Percentiles rank a stretch among this genome's conserved stretches.
phyloP scores from a whole-genome alignment of 768 basidiomycete species.

The Leccinum barrowsii region DNA sequence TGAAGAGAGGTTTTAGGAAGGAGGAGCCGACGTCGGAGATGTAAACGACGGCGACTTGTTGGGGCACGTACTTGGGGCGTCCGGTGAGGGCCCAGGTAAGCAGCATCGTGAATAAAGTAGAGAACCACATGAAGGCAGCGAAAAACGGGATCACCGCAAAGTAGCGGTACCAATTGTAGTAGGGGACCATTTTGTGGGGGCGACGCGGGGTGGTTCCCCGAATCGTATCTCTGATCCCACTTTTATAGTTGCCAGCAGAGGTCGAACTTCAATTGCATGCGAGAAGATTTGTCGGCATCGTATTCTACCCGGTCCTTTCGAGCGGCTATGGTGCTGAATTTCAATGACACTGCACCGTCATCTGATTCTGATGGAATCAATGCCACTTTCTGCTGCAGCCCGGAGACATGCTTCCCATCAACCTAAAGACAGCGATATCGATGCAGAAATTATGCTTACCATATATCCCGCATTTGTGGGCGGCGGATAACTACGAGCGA shows the following conservation, averaged over 20 bases:
- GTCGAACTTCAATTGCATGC: background rate
- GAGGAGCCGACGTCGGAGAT: conserved; percentile 79
- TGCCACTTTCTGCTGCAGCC: background rate
- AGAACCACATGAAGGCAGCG: conserved; percentile 63
- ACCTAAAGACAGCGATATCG: background rate
- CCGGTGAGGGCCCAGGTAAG: conserved; percentile 70
- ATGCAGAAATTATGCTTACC: background rate
- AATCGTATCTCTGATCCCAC: background rate
- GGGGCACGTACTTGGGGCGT: conserved; percentile 46
- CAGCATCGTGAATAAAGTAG: conserved; percentile 67
- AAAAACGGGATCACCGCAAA: conserved; percentile 67
- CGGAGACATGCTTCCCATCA: background rate
- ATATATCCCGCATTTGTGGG: too few species aligned
- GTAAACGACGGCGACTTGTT: conserved; percentile 57
- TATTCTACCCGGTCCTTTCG: background rate
- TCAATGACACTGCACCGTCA: too few species aligned
- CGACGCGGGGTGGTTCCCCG: too few species aligned
- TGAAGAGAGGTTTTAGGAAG: conserved; percentile 71
- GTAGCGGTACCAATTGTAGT: conserved; percentile 41
- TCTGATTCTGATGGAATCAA: background rate
- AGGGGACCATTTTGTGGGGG: conserved; percentile 12
- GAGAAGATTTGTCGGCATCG: background rate
- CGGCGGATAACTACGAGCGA: background rate
- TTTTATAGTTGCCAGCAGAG: conserved; percentile 7
- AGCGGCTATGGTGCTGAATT: background rate